Percentiles rank a stretch among this genome's conserved stretches.
Evolutionary conservation across 345 rosid species (phyloP).

Genomic region (Orychophragmus violaceus): DNA sequence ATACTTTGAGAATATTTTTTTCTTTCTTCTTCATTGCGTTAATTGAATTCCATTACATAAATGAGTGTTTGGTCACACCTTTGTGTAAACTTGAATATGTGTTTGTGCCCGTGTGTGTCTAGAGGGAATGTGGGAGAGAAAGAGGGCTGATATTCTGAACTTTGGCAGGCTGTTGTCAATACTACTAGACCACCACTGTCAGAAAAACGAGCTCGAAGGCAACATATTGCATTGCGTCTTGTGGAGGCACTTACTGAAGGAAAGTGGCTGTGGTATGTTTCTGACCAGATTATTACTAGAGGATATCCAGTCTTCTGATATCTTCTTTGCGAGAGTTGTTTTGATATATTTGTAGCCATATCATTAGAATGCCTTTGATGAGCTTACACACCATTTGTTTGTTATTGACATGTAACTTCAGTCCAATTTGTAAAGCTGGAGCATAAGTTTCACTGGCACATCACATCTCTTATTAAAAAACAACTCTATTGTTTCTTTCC

Average conservation of each 20-base stretch:
- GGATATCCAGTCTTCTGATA: constrained; percentile 1
- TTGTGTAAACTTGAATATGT: constrained; percentile 9
- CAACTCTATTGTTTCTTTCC: constrained; percentile 8
- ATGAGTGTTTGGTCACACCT: constrained; percentile 7
- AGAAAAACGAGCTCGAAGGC: constrained; percentile 65
- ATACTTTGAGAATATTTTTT: neutral
- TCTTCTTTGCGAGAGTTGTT: neutral
- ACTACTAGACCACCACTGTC: constrained; percentile 37
- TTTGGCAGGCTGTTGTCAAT: constrained; percentile 53
- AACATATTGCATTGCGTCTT: constrained; percentile 48
- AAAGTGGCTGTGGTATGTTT: constrained; percentile 82
- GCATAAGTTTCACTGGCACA: neutral
- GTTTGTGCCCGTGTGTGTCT: neutral
- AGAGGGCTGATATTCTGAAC: constrained; percentile 7
- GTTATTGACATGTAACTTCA: neutral
- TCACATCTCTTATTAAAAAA: neutral
- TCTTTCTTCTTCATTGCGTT: neutral
- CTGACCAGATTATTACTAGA: neutral
- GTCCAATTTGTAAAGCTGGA: constrained; percentile 1
- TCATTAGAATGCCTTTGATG: constrained; percentile 10
- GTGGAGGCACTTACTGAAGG: constrained; percentile 75
- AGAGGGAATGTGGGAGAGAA: constrained; percentile 9
- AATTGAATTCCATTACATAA: constrained; percentile 2
- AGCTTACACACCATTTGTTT: constrained; percentile 8
- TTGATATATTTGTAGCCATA: constrained; percentile 2